Conservation (phyloP, 2,329 filamentous ascomycete genomes). For the Didymella exigua region DNA sequence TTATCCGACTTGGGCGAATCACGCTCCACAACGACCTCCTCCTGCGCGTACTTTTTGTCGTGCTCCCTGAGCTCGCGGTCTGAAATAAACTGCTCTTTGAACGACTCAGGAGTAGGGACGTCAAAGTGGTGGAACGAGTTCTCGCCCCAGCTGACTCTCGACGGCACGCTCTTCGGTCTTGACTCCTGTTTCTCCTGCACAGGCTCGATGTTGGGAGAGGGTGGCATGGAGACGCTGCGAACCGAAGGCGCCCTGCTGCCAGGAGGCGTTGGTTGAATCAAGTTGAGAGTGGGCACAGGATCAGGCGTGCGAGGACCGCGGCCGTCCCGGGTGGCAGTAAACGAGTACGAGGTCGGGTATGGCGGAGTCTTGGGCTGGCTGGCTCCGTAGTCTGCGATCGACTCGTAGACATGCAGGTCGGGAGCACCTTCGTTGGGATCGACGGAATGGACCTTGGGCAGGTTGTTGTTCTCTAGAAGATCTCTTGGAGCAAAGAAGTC, state of each 20-base stretch:
- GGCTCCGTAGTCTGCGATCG: conserved; percentile 45
- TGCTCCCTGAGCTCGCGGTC: conserved; percentile 36
- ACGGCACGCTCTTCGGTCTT: conserved; percentile 34
- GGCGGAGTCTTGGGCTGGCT: conserved; percentile 39
- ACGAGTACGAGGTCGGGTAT: conserved; percentile 47
- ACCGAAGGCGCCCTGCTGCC: conserved; percentile 52
- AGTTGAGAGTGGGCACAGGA: conserved; percentile 59
- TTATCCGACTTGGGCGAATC: conserved; percentile 40
- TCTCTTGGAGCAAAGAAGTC: conserved; percentile 57
- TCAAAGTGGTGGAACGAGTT: conserved; percentile 56
- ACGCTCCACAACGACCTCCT: conserved; percentile 50
- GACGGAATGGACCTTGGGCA: conserved; percentile 42
- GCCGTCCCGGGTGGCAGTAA: conserved; percentile 51
- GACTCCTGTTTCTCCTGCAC: conserved; percentile 29
- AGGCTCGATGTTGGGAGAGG: conserved; percentile 44
- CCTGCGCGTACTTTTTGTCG: conserved; percentile 31
- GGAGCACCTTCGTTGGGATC: conserved; percentile 53
- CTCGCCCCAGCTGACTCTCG: conserved; percentile 55
- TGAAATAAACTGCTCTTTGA: conserved; percentile 46
- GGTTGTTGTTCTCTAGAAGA: conserved; percentile 47
- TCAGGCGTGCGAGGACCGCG: conserved; percentile 44
- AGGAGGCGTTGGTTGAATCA: conserved; percentile 65
- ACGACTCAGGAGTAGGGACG: conserved; percentile 52
- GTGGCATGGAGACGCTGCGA: conserved; percentile 42
- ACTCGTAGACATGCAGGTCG: conserved; percentile 52